Evolutionary conservation across 208 protist species (phyloP), one percentile per base, ranked within the genome.

Genomic region (Porcisia deanei): DNA sequence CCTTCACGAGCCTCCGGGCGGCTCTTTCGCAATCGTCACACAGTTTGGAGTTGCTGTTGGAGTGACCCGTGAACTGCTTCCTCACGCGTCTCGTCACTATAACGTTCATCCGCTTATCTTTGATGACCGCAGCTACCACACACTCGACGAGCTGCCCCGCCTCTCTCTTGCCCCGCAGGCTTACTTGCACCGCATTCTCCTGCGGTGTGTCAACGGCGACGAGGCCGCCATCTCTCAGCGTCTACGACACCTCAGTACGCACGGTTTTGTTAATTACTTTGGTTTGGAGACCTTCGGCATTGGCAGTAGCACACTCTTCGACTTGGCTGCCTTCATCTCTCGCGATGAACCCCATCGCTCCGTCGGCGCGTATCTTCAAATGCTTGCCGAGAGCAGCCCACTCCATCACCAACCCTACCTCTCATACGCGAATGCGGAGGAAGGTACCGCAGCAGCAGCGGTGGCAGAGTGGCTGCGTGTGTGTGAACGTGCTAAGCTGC

Each of bases 251-350:
- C 72, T 88, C 55, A 77, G 54, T 37, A 57, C 82, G 34, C 10
- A 22, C 14, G 93, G 93, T 20, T 97, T 94, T 74, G 52, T 94
- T 39, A 97, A 97, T 81, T 97, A 96, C 80, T 97, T 94, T 80
- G 90, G 90, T 0, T 55, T 96, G 3, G 88, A 93, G 57, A 63
- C 12, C 2, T 96, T 95, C 80, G 87, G 90, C 45, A 55, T 92
- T 9, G 85, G 89, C 41, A 73, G 67, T 63, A 94, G 89, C 70
- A 70, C 81, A 30, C 81, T 90, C 14, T 93, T 91, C 73, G 89
- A 94, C 37, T 61, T 96, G 43, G 85, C 87, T 0, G 84, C 81
- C 45, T 79, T 89, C 20, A 80, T 80, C 39, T 74, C 73, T 18
- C 61, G 72, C 43, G 82, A 84, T 14, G 80, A 92, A 37, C 82